Conservation (phyloP, 2,329 filamentous ascomycete genomes). For the Fusarium verrucosum region DNA sequence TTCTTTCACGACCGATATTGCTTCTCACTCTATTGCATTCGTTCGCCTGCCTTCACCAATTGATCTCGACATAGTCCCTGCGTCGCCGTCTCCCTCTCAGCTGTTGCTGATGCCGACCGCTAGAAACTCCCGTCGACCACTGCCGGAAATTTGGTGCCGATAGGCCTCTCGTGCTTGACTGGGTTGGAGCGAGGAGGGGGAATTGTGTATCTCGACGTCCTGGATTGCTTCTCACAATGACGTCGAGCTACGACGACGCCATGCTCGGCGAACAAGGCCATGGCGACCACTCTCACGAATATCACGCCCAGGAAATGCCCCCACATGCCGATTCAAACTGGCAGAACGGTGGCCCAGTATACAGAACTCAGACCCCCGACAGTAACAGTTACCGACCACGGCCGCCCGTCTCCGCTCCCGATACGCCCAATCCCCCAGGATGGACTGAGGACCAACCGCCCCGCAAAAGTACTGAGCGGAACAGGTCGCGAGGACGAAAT, state of each 20-base stretch:
- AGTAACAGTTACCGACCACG: conserved; percentile 48
- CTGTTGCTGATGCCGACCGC: conserved; percentile 53
- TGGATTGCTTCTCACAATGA: conserved; percentile 51
- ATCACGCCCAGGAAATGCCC: conserved; percentile 42
- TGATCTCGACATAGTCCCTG: conserved; percentile 37
- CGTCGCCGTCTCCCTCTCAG: conserved; percentile 30
- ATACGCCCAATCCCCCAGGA: conserved; percentile 45
- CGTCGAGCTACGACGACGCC: conserved; percentile 58
- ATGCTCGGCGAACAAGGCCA: conserved; percentile 52
- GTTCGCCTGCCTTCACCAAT: conserved; percentile 40
- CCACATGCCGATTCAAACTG: conserved; percentile 49
- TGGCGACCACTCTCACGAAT: conserved; percentile 42
- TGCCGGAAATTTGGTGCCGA: conserved; percentile 48
- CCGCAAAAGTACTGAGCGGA: conserved; percentile 66
- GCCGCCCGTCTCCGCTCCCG: conserved; percentile 50
- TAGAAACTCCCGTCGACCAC: conserved; percentile 47
- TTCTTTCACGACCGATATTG: conserved; percentile 23
- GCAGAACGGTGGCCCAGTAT: conserved; percentile 48
- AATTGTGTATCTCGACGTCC: conserved; percentile 35
- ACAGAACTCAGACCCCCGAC: conserved; percentile 51
- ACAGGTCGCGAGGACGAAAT: conserved; percentile 63
- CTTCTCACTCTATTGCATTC: conserved; percentile 31
- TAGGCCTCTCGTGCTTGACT: conserved; percentile 37
- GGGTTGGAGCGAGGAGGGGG: conserved; percentile 43
- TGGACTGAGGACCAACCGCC: conserved; percentile 54